Evolutionary conservation across 176 grass and related monocot genomes (phyloP), one percentile per base, ranked within the genome.

Genomic region (Cenchrus fungigraminus): DNA sequence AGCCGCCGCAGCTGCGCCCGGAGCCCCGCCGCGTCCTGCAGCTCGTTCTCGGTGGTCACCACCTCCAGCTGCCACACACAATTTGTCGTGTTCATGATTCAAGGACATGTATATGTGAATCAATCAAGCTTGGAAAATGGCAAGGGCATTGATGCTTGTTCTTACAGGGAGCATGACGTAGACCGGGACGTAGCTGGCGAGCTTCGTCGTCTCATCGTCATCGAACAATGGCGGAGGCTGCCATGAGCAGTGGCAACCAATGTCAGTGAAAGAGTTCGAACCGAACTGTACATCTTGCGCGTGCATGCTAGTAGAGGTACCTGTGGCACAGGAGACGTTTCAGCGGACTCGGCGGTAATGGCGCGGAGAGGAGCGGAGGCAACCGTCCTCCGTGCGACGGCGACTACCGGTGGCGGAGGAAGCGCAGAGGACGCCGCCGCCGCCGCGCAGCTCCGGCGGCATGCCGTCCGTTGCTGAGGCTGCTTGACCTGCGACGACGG

Each of bases 121-220:
- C 25, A 32, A 9, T 74, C 3, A 34, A 47, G 14, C 14, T 50
- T 34, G 59, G 0, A 28, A 15, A 67, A 16, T 6, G 37, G 4
- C 47, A 56, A 13, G 40, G 14, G 13, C 53, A 4, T 56, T 56
- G 54, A 1, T 5, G 4, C 15, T 56, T 58, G 56, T 20, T 1
- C 19, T 67, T 89, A 98, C 93, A 0, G 88, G 93, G 74, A 98
- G 91, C 93, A 95, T 98, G 81, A 94, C 91, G 84, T 83, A 98
- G 45, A 98, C 91, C 44, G 89, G 86, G 68, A 95, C 87, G 86
- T 95, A 98, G 87, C 86, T 95, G 16, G 85, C 85, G 14, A 88
- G 32, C 93, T 83, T 87, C 71, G 76, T 43, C 73, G 92, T 86
- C 64, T 93, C 88, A 6, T 93, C 79, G 15, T 83, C 87, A 25